Percentiles rank a stretch among this genome's conserved stretches.
phyloP scores from a whole-genome alignment of 108 stramenopile species.

The Nannochloropsis granulata region DNA sequence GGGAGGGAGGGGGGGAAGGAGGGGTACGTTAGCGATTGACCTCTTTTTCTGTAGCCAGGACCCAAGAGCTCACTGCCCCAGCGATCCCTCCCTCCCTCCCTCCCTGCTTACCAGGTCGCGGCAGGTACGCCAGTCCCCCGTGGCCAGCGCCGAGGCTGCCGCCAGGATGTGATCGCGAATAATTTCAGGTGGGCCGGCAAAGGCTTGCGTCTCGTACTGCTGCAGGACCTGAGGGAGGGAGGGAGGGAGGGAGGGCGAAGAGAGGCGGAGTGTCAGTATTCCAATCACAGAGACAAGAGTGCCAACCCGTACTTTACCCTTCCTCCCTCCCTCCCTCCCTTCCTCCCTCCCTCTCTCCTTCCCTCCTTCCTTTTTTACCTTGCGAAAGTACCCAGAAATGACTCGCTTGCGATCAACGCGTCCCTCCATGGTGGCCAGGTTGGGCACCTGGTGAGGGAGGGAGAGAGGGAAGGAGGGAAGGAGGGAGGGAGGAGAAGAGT shows the following conservation, averaged over 20 bases:
- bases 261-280: neutral
- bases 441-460: slow-evolving; percentile 56
- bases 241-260: neutral
- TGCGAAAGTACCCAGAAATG: slow-evolving; percentile 79
- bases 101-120: slow-evolving; percentile 36
- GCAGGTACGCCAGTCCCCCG: slow-evolving; percentile 86
- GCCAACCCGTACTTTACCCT: neutral
- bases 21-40: neutral
- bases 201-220: slow-evolving; percentile 41
- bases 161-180: slow-evolving; percentile 90
- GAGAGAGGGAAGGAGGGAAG: neutral
- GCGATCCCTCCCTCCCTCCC: neutral
- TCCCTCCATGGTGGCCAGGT: slow-evolving; percentile 58
- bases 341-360: neutral
- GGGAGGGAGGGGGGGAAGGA: neutral
- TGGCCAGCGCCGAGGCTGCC: slow-evolving; percentile 64
- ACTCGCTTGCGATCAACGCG: slow-evolving; percentile 43
- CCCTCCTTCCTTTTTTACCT: neutral
- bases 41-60: neutral
- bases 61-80: neutral
- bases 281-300: neutral
- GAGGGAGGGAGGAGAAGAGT: neutral
- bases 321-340: neutral
- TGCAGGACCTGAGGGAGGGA: neutral
- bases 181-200: slow-evolving; percentile 95